Conservation (phyloP, 768 basidiomycete species). For the Nidularia pulvinata region DNA sequence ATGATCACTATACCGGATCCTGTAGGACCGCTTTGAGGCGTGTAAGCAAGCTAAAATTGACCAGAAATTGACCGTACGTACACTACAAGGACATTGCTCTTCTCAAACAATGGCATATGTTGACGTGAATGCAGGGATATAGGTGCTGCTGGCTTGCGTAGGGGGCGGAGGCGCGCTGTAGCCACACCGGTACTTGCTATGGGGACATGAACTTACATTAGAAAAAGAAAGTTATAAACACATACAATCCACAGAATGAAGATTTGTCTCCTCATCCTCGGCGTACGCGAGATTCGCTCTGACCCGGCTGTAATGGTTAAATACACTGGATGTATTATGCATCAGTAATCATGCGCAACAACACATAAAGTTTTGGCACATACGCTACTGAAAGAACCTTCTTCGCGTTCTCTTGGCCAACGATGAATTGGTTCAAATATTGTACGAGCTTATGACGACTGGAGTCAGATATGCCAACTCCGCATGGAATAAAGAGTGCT, state of each 20-base stretch:
- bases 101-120: conserved; percentile 73
- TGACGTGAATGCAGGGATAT: conserved; percentile 39
- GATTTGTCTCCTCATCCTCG: conserved; percentile 30
- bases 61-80: conserved; percentile 28
- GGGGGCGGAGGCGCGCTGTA: conserved; percentile 63
- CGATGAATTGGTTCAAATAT: conserved; percentile 86
- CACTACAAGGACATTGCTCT: conserved; percentile 96
- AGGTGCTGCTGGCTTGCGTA: conserved; percentile 36
- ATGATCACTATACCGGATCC: conserved; percentile 64
- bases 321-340: conserved; percentile 56
- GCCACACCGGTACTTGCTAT: conserved; percentile 39
- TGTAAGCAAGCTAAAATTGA: background rate
- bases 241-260: conserved; percentile 10
- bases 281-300: conserved; percentile 61
- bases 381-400: conserved; percentile 94
- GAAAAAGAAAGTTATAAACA: background rate
- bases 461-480: background rate
- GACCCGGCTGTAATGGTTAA: conserved; percentile 93
- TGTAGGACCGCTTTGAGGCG: conserved; percentile 66
- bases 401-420: conserved; percentile 93
- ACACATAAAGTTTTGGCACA: conserved; percentile 26
- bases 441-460: conserved; percentile 61
- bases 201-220: background rate
- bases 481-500: background rate
- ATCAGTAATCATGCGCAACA: background rate